Percentiles rank a stretch among this genome's conserved stretches.
Conservation (phyloP, 1,284 basidiomycete species). For the Fomitiporia mediterranea region DNA sequence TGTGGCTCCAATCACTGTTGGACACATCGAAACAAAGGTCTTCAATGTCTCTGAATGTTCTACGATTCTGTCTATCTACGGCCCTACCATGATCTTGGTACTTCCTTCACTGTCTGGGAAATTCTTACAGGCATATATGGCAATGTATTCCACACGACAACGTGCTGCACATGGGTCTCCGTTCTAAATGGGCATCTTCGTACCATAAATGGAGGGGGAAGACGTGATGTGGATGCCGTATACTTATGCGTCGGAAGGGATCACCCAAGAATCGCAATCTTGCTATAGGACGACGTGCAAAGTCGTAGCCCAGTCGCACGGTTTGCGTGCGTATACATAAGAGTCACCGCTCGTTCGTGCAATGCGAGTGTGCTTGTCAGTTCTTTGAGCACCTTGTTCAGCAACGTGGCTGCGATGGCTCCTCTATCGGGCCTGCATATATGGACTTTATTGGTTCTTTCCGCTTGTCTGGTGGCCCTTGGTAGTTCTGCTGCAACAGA, state of each 20-base stretch:
- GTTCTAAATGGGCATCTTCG: background rate
- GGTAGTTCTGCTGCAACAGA: background rate
- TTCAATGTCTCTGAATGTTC: too few species aligned
- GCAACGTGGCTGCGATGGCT: background rate
- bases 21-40: too few species aligned
- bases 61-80: too few species aligned
- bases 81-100: too few species aligned
- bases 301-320: slow-evolving; percentile 4
- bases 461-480: slow-evolving; percentile 6
- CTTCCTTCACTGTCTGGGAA: too few species aligned
- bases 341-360: background rate
- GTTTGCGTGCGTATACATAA: background rate
- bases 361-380: background rate
- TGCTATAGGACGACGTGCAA: slow-evolving; percentile 1
- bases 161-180: background rate
- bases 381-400: background rate
- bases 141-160: background rate
- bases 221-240: background rate
- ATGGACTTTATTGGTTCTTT: slow-evolving; percentile 7
- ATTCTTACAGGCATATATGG: background rate
- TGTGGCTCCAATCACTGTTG: too few species aligned
- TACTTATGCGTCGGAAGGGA: too few species aligned
- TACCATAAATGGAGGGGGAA: background rate
- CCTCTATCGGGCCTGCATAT: slow-evolving; percentile 2
- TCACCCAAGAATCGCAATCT: slow-evolving; percentile 16